Percentiles rank a stretch among this genome's conserved stretches.
These are phyloP conservation scores for Candida nitratophila DNA, from an alignment of 805 yeast genomes.

Conservation along the genomic window DNA sequence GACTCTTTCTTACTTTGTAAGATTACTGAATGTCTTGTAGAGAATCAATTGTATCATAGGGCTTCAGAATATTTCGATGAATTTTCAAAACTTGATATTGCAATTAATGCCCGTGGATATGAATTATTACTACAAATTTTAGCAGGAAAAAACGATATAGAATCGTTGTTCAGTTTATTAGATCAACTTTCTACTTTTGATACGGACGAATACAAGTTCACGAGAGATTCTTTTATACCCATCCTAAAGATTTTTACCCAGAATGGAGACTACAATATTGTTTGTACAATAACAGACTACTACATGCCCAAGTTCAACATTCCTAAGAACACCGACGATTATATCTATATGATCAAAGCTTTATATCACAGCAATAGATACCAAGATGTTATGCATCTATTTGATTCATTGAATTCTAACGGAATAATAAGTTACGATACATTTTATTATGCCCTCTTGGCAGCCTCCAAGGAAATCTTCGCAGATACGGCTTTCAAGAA, in stretches of 20 bases:
- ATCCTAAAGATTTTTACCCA: constrained; percentile 13
- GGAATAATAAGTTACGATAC: constrained; percentile 9
- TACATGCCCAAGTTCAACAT: constrained; percentile 20
- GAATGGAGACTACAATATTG: constrained; percentile 19
- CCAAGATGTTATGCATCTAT: not conserved
- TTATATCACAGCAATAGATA: constrained; percentile 18
- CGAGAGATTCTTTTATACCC: constrained; percentile 10
- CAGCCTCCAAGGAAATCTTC: not conserved
- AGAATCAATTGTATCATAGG: constrained; percentile 27
- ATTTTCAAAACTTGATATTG: constrained; percentile 24
- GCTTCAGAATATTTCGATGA: constrained; percentile 30
- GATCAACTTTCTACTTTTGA: constrained; percentile 16
- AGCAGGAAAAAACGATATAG: constrained; percentile 29
- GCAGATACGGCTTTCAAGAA: not conserved
- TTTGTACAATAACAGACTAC: constrained; percentile 3
- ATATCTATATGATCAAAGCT: constrained; percentile 17
- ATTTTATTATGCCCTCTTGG: not conserved
- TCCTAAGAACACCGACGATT: constrained; percentile 9
- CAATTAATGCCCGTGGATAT: constrained; percentile 24
- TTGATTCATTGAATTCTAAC: not conserved
- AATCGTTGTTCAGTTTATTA: constrained; percentile 26
- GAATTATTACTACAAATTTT: constrained; percentile 27
- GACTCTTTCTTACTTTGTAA: constrained; percentile 35
- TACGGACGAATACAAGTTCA: constrained; percentile 6
- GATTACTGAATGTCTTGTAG: constrained; percentile 35